Percentiles rank a stretch among this genome's conserved stretches.
Evolutionary conservation across 331 rosid genomes (phyloP).

Genomic region (Quercus phellos): DNA sequence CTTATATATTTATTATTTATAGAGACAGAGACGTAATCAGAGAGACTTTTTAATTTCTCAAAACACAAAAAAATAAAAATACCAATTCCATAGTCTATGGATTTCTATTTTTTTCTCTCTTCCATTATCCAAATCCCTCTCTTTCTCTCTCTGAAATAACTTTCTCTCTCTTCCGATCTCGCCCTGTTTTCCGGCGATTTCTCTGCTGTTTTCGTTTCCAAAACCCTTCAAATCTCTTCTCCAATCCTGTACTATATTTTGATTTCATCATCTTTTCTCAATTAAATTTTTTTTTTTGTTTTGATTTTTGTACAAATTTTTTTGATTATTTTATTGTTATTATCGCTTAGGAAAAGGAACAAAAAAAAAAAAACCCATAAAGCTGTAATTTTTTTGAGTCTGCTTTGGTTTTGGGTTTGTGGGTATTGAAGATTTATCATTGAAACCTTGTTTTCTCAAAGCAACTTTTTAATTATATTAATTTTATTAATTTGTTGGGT

Average conservation of each 20-base stretch:
- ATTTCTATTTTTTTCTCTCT: constrained; percentile 5
- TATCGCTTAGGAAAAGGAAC: constrained; percentile 7
- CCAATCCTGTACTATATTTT: constrained; percentile 14
- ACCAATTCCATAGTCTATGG: too few species aligned
- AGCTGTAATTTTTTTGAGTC: background rate
- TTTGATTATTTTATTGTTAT: constrained; percentile 15
- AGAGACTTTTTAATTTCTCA: background rate
- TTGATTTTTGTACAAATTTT: background rate
- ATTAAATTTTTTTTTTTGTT: background rate
- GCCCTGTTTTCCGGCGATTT: constrained; percentile 34
- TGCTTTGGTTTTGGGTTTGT: constrained; percentile 18
- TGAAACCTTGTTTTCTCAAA: constrained; percentile 10
- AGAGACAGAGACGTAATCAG: constrained; percentile 42
- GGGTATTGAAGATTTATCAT: constrained; percentile 30
- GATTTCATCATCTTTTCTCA: constrained; percentile 13
- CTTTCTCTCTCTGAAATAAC: constrained; percentile 20
- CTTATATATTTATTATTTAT: constrained; percentile 16
- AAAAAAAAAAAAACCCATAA: background rate
- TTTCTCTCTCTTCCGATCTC: constrained; percentile 40
- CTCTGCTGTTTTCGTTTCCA: constrained; percentile 22
- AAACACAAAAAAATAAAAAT: background rate
- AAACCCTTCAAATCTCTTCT: constrained; percentile 7
- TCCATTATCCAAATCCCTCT: constrained; percentile 37
- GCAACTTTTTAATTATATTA: constrained; percentile 26
- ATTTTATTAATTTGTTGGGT: constrained; percentile 1